phyloP scores from a whole-genome alignment of 345 rosid genomes.

The Populus alba region DNA sequence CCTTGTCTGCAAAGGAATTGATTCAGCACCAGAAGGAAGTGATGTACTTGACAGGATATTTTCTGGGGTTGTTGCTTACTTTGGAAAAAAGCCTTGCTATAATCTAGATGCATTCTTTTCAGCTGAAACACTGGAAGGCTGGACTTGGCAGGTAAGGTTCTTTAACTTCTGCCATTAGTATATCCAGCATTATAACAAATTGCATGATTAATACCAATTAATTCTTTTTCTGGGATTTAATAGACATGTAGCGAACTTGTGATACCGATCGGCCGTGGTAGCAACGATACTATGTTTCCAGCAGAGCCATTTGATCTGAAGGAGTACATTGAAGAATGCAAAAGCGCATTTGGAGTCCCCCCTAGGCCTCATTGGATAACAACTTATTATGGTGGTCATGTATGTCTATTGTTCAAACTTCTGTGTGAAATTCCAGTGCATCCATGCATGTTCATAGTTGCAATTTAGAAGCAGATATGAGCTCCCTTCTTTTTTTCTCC shows the following conservation, averaged over 20 bases:
- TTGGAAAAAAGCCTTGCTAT: constrained; percentile 1
- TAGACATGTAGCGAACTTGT: constrained; percentile 26
- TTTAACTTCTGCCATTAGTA: background rate
- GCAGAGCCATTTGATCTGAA: constrained; percentile 12
- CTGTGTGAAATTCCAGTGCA: background rate
- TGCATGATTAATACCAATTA: background rate
- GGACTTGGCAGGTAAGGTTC: constrained; percentile 24
- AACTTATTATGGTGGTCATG: constrained; percentile 17
- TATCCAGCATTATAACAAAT: background rate
- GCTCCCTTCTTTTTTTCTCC: background rate
- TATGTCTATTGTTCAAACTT: background rate
- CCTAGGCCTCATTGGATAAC: constrained; percentile 25
- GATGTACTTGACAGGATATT: constrained; percentile 20
- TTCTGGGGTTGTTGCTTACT: constrained; percentile 3
- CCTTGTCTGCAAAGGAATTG: constrained; percentile 7
- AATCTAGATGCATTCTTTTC: background rate
- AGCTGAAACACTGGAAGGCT: constrained; percentile 13
- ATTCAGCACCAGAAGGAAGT: constrained; percentile 10
- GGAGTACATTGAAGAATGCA: background rate
- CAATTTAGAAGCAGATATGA: background rate
- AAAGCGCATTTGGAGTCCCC: background rate
- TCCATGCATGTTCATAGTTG: background rate
- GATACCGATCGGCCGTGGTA: constrained; percentile 9
- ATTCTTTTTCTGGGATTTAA: background rate
- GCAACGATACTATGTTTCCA: constrained; percentile 14